A percentile compares a stretch with the other conserved stretches of the same genome.
phyloP scores from a whole-genome alignment of 257 asterid species.

The Solanum bulbocastanum region DNA sequence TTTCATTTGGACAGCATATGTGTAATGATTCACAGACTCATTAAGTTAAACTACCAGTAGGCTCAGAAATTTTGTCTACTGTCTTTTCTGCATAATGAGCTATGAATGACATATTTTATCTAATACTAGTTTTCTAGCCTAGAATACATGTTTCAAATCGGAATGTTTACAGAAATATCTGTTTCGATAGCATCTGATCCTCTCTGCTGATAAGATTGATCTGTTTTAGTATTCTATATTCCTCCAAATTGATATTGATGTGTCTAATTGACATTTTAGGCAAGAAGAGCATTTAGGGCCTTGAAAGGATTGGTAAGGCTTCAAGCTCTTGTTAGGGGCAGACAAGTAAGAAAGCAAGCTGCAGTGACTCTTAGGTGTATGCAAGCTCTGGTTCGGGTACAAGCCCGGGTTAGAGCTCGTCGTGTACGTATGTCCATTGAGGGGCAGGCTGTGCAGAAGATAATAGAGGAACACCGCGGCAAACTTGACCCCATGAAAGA shows the following conservation, averaged over 20 bases:
- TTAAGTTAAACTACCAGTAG: not conserved
- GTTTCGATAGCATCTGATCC: not conserved
- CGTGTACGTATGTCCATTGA: conserved; percentile 78
- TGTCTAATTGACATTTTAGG: conserved; percentile 25
- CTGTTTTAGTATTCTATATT: not conserved
- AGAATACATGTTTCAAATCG: not conserved
- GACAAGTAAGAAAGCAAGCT: conserved; percentile 91
- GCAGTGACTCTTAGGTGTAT: conserved; percentile 89
- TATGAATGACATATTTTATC: not conserved
- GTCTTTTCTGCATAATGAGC: not conserved
- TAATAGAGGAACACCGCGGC: conserved; percentile 51
- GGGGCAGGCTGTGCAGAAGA: conserved; percentile 81
- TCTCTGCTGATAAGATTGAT: not conserved
- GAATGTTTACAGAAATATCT: not conserved
- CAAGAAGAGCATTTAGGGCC: conserved; percentile 91
- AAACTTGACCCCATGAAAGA: conserved; percentile 43
- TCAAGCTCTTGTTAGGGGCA: conserved; percentile 86
- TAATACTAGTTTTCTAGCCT: not conserved
- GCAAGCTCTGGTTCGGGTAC: conserved; percentile 98
- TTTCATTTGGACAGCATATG: not conserved
- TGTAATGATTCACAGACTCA: not conserved
- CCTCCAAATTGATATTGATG: not conserved
- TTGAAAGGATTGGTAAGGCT: conserved; percentile 89
- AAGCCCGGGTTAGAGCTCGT: conserved; percentile 90
- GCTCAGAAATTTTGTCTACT: not conserved